Evolutionary conservation across 169 alveolate species (phyloP).

Genomic region (Babesia bovis): DNA sequence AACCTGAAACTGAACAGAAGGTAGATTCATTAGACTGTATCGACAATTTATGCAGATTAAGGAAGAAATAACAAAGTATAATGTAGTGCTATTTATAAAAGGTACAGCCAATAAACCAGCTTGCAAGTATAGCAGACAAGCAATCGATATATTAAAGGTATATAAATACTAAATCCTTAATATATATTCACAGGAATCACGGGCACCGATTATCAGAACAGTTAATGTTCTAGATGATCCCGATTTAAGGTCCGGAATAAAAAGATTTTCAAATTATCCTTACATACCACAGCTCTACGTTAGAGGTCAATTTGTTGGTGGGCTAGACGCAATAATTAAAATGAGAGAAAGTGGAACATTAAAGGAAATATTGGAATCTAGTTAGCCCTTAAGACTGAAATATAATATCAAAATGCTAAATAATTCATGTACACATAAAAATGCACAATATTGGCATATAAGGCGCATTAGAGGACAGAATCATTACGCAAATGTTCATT

Average conservation of each 20-base stretch:
- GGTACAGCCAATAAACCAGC: conserved; percentile 81
- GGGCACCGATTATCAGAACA: conserved; percentile 72
- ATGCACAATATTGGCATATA: too few relatives aligned
- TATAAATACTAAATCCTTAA: background rate
- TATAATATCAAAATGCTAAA: too few relatives aligned
- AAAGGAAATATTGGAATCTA: conserved; percentile 70
- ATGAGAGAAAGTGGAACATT: conserved; percentile 86
- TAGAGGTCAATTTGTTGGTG: conserved; percentile 87
- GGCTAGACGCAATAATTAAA: conserved; percentile 84
- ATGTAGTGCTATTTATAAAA: conserved; percentile 78
- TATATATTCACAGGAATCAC: conserved; percentile 27
- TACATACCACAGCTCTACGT: conserved; percentile 89
- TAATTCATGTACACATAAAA: too few relatives aligned
- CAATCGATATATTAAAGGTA: conserved; percentile 76
- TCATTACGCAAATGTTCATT: too few relatives aligned
- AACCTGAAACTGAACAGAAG: conserved; percentile 44
- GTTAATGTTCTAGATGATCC: conserved; percentile 85
- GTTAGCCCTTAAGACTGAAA: background rate
- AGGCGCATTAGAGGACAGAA: too few relatives aligned
- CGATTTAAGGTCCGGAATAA: conserved; percentile 81
- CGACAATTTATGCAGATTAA: conserved; percentile 29
- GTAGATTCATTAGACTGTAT: background rate
- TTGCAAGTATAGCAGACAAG: conserved; percentile 78
- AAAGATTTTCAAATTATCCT: conserved; percentile 89
- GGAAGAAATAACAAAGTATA: conserved; percentile 65